Percentiles rank a stretch among this genome's conserved stretches.
These are phyloP conservation scores for Agrocybe chaxingu DNA, from an alignment of 768 basidiomycete species.

Conservation along the genomic window DNA sequence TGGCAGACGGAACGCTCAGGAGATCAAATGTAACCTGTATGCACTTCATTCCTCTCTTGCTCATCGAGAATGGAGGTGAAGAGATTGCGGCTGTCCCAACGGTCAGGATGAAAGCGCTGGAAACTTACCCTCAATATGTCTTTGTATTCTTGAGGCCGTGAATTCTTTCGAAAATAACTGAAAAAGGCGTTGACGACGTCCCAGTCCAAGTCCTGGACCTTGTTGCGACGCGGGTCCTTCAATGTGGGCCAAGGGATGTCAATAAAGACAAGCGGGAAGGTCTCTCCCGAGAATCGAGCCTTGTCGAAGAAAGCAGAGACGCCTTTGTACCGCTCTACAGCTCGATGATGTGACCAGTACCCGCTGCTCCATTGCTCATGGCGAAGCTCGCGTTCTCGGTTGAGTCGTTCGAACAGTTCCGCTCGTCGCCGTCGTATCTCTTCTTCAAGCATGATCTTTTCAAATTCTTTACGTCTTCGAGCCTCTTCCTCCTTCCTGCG, in stretches of 20 bases:
- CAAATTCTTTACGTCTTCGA: conserved; percentile 26
- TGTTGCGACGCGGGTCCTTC: conserved; percentile 45
- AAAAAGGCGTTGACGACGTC: conserved; percentile 72
- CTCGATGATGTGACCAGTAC: conserved; percentile 61
- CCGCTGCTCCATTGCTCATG: conserved; percentile 58
- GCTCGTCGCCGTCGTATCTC: conserved; percentile 21
- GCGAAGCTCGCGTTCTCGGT: conserved; percentile 32
- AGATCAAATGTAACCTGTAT: conserved; percentile 37
- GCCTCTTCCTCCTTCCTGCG: conserved; percentile 29
- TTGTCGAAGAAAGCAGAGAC: conserved; percentile 64
- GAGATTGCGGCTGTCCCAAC: conserved; percentile 70
- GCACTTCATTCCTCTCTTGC: conserved; percentile 53
- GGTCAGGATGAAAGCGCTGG: conserved; percentile 75
- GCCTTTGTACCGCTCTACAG: conserved; percentile 65
- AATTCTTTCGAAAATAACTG: conserved; percentile 40
- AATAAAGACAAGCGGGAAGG: conserved; percentile 51
- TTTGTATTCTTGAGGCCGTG: conserved; percentile 63
- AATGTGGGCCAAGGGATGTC: conserved; percentile 78
- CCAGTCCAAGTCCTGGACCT: conserved; percentile 70
- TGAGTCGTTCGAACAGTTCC: conserved; percentile 15
- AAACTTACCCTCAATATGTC: conserved; percentile 67
- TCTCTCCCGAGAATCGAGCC: conserved; percentile 47
- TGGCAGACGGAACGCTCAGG: background rate
- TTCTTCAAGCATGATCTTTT: conserved; percentile 25
- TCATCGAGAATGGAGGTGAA: conserved; percentile 58